A percentile compares a stretch with the other conserved stretches of the same genome.
phyloP scores from a whole-genome alignment of 148 eudicot genomes.

The Euryodendron excelsum region DNA sequence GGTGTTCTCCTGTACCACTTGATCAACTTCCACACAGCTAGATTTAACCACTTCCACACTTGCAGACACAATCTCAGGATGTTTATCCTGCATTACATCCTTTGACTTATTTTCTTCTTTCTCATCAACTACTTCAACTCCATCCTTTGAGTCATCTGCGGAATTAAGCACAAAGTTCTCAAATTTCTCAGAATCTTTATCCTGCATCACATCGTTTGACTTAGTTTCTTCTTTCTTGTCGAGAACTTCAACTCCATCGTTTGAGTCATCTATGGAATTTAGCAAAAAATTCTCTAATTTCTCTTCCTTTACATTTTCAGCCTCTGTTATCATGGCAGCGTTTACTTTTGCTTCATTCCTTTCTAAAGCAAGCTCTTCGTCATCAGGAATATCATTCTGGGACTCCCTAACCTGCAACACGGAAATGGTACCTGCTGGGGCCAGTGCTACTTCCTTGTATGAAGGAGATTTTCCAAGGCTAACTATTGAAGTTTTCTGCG shows the following conservation, averaged over 20 bases:
- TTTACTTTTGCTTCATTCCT: constrained; percentile 24
- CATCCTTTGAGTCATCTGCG: constrained; percentile 29
- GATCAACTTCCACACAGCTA: constrained; percentile 46
- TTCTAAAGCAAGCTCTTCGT: constrained; percentile 28
- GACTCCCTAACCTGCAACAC: constrained; percentile 52
- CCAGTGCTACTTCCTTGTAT: constrained; percentile 96
- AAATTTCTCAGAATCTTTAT: constrained; percentile 29
- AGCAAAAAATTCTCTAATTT: constrained; percentile 28
- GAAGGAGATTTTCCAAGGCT: constrained; percentile 95
- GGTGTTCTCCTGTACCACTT: constrained; percentile 38
- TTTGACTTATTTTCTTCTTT: constrained; percentile 37
- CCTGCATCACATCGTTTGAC: constrained; percentile 20
- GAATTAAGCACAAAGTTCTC: constrained; percentile 30
- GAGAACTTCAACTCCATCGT: constrained; percentile 26
- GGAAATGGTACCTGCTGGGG: constrained; percentile 89
- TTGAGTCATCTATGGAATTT: constrained; percentile 28
- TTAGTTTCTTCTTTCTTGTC: constrained; percentile 35
- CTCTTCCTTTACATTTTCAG: constrained; percentile 32
- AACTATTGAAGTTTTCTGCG: constrained; percentile 67
- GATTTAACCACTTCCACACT: constrained; percentile 35
- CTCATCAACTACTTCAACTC: constrained; percentile 25
- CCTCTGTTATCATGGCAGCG: constrained; percentile 21
- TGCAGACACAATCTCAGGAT: constrained; percentile 25
- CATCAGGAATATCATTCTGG: constrained; percentile 35
- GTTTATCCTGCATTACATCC: constrained; percentile 27